phyloP scores from a whole-genome alignment of 164 flowering plant genomes.

The Vitis rupestris region DNA sequence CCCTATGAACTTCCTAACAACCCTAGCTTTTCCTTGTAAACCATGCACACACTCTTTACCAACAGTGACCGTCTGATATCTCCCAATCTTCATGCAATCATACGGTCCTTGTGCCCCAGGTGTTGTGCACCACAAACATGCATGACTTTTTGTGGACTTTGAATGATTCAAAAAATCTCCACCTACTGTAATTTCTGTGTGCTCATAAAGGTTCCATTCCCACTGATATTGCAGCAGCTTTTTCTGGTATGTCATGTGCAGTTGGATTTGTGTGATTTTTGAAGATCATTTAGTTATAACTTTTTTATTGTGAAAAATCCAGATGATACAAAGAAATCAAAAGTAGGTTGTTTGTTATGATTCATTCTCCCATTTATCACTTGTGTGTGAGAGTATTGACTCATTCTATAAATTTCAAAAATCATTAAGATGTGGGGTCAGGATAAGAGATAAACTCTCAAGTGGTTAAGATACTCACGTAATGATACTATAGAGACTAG shows the following conservation, averaged over 20 bases:
- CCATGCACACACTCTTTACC: neutral
- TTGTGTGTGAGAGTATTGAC: neutral
- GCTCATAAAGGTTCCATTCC: neutral
- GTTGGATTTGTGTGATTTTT: neutral
- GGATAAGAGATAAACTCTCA: neutral
- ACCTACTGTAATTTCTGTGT: too few species aligned
- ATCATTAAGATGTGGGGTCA: neutral
- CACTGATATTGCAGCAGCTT: neutral
- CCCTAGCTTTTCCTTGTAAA: neutral
- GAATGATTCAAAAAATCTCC: neutral
- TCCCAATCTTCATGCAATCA: too few species aligned
- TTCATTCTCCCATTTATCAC: neutral
- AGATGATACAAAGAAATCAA: too few species aligned
- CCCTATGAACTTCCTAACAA: constrained; percentile 18
- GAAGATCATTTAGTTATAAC: neutral
- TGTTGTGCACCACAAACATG: neutral
- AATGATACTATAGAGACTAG: neutral
- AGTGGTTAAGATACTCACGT: neutral
- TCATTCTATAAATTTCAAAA: neutral
- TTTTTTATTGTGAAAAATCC: too few species aligned
- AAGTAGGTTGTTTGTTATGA: neutral
- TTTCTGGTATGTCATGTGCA: neutral
- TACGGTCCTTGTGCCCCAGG: too few species aligned
- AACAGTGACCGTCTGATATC: too few species aligned
- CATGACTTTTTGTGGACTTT: neutral